Evolutionary conservation across 306 rosid species (phyloP).

Genomic region (Citrullus amarus): DNA sequence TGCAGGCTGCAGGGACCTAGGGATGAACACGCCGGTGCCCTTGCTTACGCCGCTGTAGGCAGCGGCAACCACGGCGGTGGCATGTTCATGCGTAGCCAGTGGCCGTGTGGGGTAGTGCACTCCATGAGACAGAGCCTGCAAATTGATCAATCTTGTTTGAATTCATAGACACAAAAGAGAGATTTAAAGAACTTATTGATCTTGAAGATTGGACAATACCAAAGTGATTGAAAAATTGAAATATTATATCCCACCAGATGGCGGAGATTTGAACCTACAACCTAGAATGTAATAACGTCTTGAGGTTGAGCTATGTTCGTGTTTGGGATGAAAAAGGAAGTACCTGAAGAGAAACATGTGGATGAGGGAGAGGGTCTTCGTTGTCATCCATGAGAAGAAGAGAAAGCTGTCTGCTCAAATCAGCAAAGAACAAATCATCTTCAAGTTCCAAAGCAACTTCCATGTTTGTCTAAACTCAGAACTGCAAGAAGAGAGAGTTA

Average conservation of each 20-base stretch:
- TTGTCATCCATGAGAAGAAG: conserved; percentile 80
- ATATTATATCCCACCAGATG: not conserved
- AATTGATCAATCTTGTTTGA: not conserved
- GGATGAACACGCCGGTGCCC: conserved; percentile 87
- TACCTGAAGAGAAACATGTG: conserved; percentile 47
- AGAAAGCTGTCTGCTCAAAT: conserved; percentile 69
- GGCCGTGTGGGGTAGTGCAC: conserved; percentile 29
- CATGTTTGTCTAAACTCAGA: conserved; percentile 4
- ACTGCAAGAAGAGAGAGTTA: not conserved
- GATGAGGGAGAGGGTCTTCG: conserved; percentile 34
- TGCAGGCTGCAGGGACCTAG: conserved; percentile 46
- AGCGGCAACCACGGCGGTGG: not conserved
- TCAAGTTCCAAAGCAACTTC: conserved; percentile 14
- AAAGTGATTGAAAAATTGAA: not conserved
- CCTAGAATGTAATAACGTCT: not conserved
- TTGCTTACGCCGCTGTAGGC: conserved; percentile 47
- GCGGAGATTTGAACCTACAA: not conserved
- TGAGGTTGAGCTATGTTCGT: not conserved
- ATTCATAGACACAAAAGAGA: not conserved
- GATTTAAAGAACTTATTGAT: not conserved
- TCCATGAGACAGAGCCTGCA: conserved; percentile 41
- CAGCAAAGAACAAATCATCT: conserved; percentile 49
- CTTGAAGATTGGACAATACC: no score
- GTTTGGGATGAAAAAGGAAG: not conserved
- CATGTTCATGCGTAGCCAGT: conserved; percentile 20